A percentile compares a stretch with the other conserved stretches of the same genome.
Conservation (phyloP, 1,284 basidiomycete species). For the Mycosarcoma mackinlayi region DNA sequence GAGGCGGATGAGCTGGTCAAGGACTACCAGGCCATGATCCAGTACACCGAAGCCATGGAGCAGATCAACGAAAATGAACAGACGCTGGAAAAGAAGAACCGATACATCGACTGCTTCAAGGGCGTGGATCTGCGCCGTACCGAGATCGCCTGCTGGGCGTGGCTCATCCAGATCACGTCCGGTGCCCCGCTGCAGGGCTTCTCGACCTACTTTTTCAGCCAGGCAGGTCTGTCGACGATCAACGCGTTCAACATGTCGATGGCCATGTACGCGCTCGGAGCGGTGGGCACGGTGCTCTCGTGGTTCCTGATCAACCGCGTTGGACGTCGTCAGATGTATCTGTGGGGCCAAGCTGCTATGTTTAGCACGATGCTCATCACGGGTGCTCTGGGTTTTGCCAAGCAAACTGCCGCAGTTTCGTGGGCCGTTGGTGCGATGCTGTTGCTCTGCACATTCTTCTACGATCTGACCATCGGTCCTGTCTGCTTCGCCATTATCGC, state of each 20-base stretch:
- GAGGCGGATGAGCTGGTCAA: conserved; percentile 69
- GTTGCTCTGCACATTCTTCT: conserved; percentile 70
- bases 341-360: conserved; percentile 70
- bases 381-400: conserved; percentile 68
- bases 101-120: conserved; percentile 71
- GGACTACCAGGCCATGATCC: conserved; percentile 70
- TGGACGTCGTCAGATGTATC: conserved; percentile 71
- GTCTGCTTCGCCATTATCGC: conserved; percentile 71
- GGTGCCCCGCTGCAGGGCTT: conserved; percentile 63
- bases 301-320: conserved; percentile 70
- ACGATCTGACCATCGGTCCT: conserved; percentile 69
- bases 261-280: conserved; percentile 67
- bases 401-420: conserved; percentile 35
- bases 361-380: conserved; percentile 69
- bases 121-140: conserved; percentile 70
- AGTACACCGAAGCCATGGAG: conserved; percentile 70
- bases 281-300: conserved; percentile 68
- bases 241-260: conserved; percentile 70
- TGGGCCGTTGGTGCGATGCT: conserved; percentile 70
- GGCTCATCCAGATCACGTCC: conserved; percentile 66
- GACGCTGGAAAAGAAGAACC: conserved; percentile 61
- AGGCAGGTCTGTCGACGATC: conserved; percentile 69
- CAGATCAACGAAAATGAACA: conserved; percentile 69
- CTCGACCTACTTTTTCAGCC: conserved; percentile 69
- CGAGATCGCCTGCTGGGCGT: conserved; percentile 69